Evolutionary conservation across 1,284 basidiomycete genomes (phyloP).

Genomic region (Malassezia psittaci): DNA sequence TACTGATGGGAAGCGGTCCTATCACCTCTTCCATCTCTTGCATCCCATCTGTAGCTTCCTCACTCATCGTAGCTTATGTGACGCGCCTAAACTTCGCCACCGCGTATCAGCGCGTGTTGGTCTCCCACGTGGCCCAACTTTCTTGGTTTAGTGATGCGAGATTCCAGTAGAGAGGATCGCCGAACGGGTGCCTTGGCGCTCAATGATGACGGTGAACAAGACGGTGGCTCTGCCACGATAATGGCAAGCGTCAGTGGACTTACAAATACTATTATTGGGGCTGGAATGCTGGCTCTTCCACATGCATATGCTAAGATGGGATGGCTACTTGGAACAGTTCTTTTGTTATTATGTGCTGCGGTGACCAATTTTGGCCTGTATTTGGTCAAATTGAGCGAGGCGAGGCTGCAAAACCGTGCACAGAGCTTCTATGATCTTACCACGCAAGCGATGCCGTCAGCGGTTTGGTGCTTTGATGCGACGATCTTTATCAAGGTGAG

Average conservation of each 20-base stretch:
- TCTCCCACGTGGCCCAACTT: conserved; percentile 1
- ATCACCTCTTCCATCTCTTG: conserved; percentile 29
- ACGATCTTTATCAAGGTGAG: conserved; percentile 67
- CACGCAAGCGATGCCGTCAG: conserved; percentile 53
- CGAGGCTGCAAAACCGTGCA: conserved; percentile 54
- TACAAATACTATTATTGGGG: conserved; percentile 46
- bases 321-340: conserved; percentile 63
- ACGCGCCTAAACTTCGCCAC: conserved; percentile 7
- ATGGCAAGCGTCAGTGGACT: conserved; percentile 43
- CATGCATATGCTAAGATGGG: conserved; percentile 49
- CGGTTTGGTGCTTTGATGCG: conserved; percentile 74
- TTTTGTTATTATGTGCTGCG: conserved; percentile 73
- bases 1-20: conserved; percentile 33
- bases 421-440: conserved; percentile 35
- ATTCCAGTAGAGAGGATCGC: not conserved
- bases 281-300: conserved; percentile 46
- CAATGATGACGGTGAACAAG: not conserved
- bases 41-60: conserved; percentile 8
- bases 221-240: not conserved
- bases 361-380: conserved; percentile 79
- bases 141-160: not conserved
- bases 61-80: conserved; percentile 1
- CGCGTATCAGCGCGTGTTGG: not conserved
- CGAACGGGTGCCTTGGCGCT: not conserved
- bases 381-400: conserved; percentile 74